Evolutionary conservation across 2,329 filamentous ascomycete species (phyloP).

Genomic region (Passalora sequoiae): DNA sequence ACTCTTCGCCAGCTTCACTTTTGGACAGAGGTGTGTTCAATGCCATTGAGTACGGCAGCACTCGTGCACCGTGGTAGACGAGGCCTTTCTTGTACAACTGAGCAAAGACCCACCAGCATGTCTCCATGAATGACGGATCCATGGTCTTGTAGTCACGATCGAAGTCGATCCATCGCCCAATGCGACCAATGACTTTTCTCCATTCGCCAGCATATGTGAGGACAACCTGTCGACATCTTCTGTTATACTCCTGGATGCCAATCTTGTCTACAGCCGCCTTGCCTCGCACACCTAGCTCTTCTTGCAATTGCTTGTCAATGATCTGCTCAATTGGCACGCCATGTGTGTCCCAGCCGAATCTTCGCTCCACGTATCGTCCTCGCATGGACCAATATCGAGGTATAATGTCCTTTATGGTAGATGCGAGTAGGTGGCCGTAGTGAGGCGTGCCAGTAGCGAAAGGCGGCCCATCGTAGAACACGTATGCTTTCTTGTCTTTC

Average conservation of each 20-base stretch:
- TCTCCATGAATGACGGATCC: conserved; percentile 94
- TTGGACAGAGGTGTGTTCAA: conserved; percentile 86
- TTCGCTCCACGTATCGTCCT: conserved; percentile 82
- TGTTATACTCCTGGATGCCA: conserved; percentile 85
- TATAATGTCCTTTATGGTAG: conserved; percentile 96
- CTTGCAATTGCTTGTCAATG: conserved; percentile 76
- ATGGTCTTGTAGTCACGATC: conserved; percentile 99
- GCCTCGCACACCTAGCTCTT: conserved; percentile 70
- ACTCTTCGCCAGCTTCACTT: conserved; percentile 91
- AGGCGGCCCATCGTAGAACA: conserved; percentile 75
- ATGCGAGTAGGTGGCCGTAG: conserved; percentile 75
- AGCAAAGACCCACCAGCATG: conserved; percentile 95
- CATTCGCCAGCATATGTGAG: conserved; percentile 87
- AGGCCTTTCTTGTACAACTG: conserved; percentile 82
- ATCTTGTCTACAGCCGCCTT: conserved; percentile 81
- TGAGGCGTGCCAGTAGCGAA: conserved; percentile 57
- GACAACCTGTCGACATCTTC: conserved; percentile 84
- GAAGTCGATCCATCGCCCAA: conserved; percentile 96
- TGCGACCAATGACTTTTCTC: conserved; percentile 77
- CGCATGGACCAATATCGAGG: conserved; percentile 98
- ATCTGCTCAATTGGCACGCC: conserved; percentile 94
- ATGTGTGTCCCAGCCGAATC: conserved; percentile 95
- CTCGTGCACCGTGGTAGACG: conserved; percentile 83
- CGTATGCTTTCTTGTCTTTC: conserved; percentile 75
- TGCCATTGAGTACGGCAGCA: conserved; percentile 93